phyloP scores from a whole-genome alignment of 768 basidiomycete genomes.

The Inosperma sp. region DNA sequence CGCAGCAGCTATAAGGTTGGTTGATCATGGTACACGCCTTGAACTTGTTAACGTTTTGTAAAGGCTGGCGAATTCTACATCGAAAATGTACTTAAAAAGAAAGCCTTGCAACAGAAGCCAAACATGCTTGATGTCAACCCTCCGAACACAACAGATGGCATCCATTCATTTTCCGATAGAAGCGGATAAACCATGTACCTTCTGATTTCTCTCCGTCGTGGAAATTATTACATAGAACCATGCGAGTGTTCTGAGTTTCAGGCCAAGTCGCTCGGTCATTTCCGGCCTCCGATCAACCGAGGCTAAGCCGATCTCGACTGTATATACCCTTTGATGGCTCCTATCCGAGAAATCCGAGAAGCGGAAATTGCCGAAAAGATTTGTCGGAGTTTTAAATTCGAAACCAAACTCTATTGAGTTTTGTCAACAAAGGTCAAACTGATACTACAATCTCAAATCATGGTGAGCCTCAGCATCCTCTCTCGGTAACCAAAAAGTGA shows the following conservation, averaged over 20 bases:
- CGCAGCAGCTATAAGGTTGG: slow-evolving; percentile 94
- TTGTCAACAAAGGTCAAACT: slow-evolving; percentile 21
- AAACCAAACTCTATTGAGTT: slow-evolving; percentile 30
- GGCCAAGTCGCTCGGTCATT: no score
- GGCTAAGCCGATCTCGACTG: no score
- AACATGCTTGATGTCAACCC: slow-evolving; percentile 22
- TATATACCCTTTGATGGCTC: not conserved
- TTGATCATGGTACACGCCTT: slow-evolving; percentile 1
- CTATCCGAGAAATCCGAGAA: not conserved
- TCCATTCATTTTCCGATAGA: no score
- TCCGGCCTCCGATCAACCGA: no score
- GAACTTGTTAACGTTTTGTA: slow-evolving; percentile 8
- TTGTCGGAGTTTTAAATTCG: slow-evolving; percentile 26
- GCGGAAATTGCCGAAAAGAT: slow-evolving; percentile 16
- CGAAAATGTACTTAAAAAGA: slow-evolving; percentile 78
- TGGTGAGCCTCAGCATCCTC: no score
- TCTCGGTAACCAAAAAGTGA: slow-evolving; percentile 28
- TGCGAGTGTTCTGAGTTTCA: no score
- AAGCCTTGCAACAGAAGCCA: slow-evolving; percentile 41
- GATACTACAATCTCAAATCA: no score
- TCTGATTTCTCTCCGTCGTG: no score
- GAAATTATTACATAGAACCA: no score
- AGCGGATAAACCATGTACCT: no score
- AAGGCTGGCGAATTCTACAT: slow-evolving; percentile 97
- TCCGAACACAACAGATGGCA: not conserved